Conservation (phyloP, 1,139 yeast species). For the Taphrina sp. region DNA sequence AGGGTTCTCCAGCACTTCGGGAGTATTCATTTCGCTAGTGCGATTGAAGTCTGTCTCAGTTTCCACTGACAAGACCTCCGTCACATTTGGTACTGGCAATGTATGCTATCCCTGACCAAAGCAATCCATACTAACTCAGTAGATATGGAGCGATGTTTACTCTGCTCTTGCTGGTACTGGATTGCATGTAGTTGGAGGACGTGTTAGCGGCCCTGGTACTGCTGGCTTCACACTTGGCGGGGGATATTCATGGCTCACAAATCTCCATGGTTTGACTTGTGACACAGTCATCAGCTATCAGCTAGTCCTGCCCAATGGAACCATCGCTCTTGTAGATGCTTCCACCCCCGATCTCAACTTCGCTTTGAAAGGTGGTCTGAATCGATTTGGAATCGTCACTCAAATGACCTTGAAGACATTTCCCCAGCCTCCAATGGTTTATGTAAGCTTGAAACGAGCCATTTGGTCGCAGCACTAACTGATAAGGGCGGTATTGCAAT, state of each 20-base stretch:
- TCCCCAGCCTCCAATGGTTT: slow-evolving; percentile 5
- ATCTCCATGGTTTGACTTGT: slow-evolving; percentile 12
- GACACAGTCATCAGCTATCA: slow-evolving; percentile 17
- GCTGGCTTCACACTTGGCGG: slow-evolving; percentile 15
- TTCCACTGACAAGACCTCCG: slow-evolving; percentile 10
- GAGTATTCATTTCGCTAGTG: slow-evolving; percentile 19
- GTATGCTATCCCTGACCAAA: background rate
- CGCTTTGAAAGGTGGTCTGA: slow-evolving; percentile 22
- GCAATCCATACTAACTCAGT: background rate
- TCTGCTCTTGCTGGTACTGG: slow-evolving; percentile 15
- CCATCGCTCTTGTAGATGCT: slow-evolving; percentile 8
- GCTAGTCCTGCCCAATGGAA: slow-evolving; percentile 20
- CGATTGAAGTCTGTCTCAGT: slow-evolving; percentile 11
- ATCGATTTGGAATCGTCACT: slow-evolving; percentile 23
- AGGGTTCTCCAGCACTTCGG: slow-evolving; percentile 20
- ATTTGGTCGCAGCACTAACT: no score
- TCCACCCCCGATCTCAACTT: slow-evolving; percentile 22
- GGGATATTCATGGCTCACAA: slow-evolving; percentile 10
- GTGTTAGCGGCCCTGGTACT: slow-evolving; percentile 14
- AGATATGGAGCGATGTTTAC: slow-evolving; percentile 6
- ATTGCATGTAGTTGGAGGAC: slow-evolving; percentile 10
- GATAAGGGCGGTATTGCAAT: slow-evolving; percentile 3
- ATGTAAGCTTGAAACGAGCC: no score
- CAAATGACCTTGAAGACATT: slow-evolving; percentile 4
- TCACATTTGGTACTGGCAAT: slow-evolving; percentile 11